These are phyloP conservation scores for Takashimella tepidaria DNA, from an alignment of 1,284 basidiomycete genomes.

Conservation along the genomic window DNA sequence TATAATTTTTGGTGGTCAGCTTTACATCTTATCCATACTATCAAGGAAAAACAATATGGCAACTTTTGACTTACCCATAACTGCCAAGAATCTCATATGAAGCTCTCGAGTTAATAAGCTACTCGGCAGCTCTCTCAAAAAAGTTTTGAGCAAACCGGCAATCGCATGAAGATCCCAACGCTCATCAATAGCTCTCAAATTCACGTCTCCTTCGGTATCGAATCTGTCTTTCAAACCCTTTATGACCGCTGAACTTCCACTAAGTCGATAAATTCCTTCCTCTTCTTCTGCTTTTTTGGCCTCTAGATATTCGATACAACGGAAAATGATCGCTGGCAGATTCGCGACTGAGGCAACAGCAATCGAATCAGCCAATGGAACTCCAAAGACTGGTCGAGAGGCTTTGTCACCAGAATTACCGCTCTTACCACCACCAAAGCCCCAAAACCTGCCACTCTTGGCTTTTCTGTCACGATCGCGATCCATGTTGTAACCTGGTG, in stretches of 20 bases:
- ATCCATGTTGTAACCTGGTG: constrained; percentile 24
- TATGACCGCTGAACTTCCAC: constrained; percentile 87
- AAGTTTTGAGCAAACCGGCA: constrained; percentile 84
- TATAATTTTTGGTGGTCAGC: constrained; percentile 40
- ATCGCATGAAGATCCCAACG: constrained; percentile 94
- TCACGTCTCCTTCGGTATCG: constrained; percentile 89
- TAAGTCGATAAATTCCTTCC: constrained; percentile 94
- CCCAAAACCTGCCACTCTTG: constrained; percentile 84
- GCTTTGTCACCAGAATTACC: constrained; percentile 48
- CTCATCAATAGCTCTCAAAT: constrained; percentile 76
- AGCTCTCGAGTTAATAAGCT: constrained; percentile 88
- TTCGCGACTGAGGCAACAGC: constrained; percentile 82
- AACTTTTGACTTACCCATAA: constrained; percentile 68
- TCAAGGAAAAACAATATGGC: background rate
- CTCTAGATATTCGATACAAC: constrained; percentile 86
- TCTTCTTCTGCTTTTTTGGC: constrained; percentile 87
- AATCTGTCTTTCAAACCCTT: constrained; percentile 90
- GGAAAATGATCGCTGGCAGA: constrained; percentile 89
- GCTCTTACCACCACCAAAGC: constrained; percentile 56
- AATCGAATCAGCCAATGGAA: constrained; percentile 79
- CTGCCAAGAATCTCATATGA: constrained; percentile 78
- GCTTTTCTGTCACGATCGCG: constrained; percentile 75
- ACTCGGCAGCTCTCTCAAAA: constrained; percentile 80
- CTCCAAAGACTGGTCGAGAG: constrained; percentile 79
- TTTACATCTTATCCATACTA: background rate